Conservation (phyloP, 225 moss, liverwort and hornwort genomes). For the Polytrichum commune region DNA sequence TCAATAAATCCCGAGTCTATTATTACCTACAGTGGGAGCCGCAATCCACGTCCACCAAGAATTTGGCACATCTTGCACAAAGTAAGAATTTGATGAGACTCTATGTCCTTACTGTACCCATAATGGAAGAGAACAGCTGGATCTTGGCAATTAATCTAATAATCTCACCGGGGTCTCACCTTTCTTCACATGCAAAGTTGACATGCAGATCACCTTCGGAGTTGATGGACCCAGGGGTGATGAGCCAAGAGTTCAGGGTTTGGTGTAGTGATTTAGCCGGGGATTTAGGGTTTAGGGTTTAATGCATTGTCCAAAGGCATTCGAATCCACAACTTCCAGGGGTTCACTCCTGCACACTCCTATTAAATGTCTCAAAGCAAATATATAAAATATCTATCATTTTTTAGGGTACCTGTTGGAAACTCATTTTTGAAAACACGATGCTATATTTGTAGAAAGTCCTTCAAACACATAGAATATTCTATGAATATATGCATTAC, state of each 20-base stretch:
- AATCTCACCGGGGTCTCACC: not conserved
- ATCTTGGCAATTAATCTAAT: not conserved
- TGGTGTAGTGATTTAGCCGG: too few species aligned
- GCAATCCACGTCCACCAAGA: constrained; percentile 40
- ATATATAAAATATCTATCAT: too few species aligned
- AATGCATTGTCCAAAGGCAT: not conserved
- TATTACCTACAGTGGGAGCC: constrained; percentile 38
- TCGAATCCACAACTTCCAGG: not conserved
- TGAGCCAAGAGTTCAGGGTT: too few species aligned
- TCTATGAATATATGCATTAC: too few species aligned
- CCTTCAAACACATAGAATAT: too few species aligned
- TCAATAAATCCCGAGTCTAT: constrained; percentile 18
- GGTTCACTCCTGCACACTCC: too few species aligned
- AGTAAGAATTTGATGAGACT: constrained; percentile 19
- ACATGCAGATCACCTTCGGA: too few species aligned
- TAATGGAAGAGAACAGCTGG: not conserved
- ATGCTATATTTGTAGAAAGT: too few species aligned
- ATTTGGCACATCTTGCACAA: constrained; percentile 37
- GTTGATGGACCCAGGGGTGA: too few species aligned
- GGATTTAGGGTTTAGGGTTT: not conserved
- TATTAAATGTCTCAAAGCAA: too few species aligned
- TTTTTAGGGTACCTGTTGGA: too few species aligned
- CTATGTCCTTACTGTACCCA: not conserved
- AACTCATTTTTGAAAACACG: too few species aligned
- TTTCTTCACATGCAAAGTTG: not conserved